phyloP scores from a whole-genome alignment of 768 basidiomycete species.

The Termitomyces sp. region DNA sequence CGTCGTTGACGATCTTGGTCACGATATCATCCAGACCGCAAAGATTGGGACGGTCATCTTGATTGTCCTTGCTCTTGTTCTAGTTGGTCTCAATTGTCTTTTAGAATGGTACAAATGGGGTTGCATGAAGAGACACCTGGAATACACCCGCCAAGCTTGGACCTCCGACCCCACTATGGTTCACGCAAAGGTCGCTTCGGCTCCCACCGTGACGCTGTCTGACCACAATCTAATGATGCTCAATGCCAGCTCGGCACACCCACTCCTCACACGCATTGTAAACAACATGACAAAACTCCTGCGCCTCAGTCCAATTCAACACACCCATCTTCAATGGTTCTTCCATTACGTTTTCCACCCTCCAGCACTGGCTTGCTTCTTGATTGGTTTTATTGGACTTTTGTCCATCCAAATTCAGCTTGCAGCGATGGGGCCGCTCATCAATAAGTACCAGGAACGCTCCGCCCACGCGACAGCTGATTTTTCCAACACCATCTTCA shows the following conservation, averaged over 20 bases:
- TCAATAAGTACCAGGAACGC: slow-evolving; percentile 59
- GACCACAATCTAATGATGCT: slow-evolving; percentile 82
- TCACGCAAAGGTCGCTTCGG: slow-evolving; percentile 31
- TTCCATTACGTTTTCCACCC: slow-evolving; percentile 89
- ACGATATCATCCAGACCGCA: slow-evolving; percentile 73
- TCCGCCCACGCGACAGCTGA: slow-evolving; percentile 58
- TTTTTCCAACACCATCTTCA: slow-evolving; percentile 69
- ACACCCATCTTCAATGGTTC: slow-evolving; percentile 82
- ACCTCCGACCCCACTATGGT: slow-evolving; percentile 62
- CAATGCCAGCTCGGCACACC: slow-evolving; percentile 64
- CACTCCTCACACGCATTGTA: slow-evolving; percentile 64
- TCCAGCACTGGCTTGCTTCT: slow-evolving; percentile 85
- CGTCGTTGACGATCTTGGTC: slow-evolving; percentile 81
- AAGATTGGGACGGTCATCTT: slow-evolving; percentile 79
- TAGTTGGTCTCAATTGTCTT: slow-evolving; percentile 69
- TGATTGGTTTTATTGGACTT: slow-evolving; percentile 90
- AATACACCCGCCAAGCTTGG: slow-evolving; percentile 76
- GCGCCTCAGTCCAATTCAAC: slow-evolving; percentile 54
- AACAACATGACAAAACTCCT: slow-evolving; percentile 49
- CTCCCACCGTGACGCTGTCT: slow-evolving; percentile 56
- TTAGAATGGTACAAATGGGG: slow-evolving; percentile 92
- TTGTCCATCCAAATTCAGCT: slow-evolving; percentile 87
- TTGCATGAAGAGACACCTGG: slow-evolving; percentile 60
- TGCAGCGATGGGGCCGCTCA: slow-evolving; percentile 70
- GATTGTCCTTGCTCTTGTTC: slow-evolving; percentile 64